Evolutionary conservation across 2,329 filamentous ascomycete species (phyloP).

Genomic region (Dendryphion nanum): DNA sequence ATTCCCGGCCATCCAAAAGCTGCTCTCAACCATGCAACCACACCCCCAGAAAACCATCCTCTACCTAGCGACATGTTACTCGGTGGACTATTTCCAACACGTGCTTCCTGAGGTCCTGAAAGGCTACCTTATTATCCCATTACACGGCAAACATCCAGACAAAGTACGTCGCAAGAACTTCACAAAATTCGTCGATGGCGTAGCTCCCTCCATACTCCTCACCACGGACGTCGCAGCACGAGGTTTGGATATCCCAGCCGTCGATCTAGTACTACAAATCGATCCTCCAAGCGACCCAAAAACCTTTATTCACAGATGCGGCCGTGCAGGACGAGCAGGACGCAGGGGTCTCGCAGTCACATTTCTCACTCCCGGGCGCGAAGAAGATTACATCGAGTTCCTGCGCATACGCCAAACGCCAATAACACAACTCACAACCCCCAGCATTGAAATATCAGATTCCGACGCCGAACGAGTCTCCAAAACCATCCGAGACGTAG

Average conservation of each 20-base stretch:
- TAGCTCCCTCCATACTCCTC: conserved; percentile 75
- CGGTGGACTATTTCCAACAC: conserved; percentile 90
- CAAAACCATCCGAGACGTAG: conserved; percentile 60
- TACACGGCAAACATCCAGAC: conserved; percentile 89
- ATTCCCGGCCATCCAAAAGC: conserved; percentile 67
- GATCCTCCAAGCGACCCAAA: conserved; percentile 87
- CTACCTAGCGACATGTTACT: conserved; percentile 90
- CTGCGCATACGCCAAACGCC: conserved; percentile 85
- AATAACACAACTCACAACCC: conserved; percentile 61
- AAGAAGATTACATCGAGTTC: conserved; percentile 89
- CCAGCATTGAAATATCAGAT: conserved; percentile 57
- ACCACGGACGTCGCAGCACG: conserved; percentile 92
- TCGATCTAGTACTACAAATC: conserved; percentile 87
- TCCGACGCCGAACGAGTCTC: conserved; percentile 60
- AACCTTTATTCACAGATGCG: conserved; percentile 68
- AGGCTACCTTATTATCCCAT: conserved; percentile 67
- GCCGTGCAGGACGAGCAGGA: conserved; percentile 62
- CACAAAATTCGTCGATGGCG: conserved; percentile 70
- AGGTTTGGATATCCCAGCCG: conserved; percentile 86
- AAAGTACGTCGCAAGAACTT: conserved; percentile 90
- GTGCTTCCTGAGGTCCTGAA: conserved; percentile 73
- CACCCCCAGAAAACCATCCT: conserved; percentile 82
- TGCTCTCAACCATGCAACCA: conserved; percentile 69
- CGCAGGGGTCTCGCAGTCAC: conserved; percentile 79
- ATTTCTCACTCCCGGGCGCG: conserved; percentile 76